Base-by-base conservation (phyloP, 1,284 basidiomycete genomes). In the Tremellales sp. region DNA sequence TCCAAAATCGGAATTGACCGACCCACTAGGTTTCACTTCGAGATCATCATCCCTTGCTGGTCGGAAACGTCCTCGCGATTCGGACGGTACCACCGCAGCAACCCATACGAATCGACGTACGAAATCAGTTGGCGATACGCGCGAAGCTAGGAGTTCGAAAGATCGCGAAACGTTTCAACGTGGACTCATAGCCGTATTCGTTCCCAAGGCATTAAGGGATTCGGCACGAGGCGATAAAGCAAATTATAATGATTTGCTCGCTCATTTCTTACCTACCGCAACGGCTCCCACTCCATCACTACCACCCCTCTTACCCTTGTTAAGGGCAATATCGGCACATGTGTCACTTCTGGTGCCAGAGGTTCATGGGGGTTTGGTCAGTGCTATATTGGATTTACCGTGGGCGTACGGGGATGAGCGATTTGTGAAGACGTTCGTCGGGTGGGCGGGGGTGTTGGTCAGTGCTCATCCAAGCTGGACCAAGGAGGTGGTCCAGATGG, bases 401-500 rank as follows among this genome's bases (percentile, higher is more conserved):
- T 99, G 96, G 96, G 86, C 87, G 5, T 86, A 85, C 5, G 89
- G 93, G 60, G 82, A 81, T 40, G 78, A 78, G 42, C 76, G 79
- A 19, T 89, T 93, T 60, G 90, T 91, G 46, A 86, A 84, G 70
- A 82, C 84, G 12, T 96, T 91, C 70, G 84, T 84, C 23, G 82
- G 86, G 23, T 97, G 97, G 67, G 82, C 92, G 40, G 89, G 89
- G 40, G 89, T 93, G 76, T 82, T 99, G 33, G 83, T 97, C 57
- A 91, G 87, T 58, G 91, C 94, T n/a, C 79, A 89, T 55, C 87
- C 90, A 53, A 90, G 94, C 73, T 98, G 96, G 77, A 80, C 96
- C 26, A 85, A 84, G 29, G 79, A 87, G 52, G 84, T 97, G 8
- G 80, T 97, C 10, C 79, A 80, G 48, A 89, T 83, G 72, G 84